phyloP scores from a whole-genome alignment of 495 filamentous ascomycete species.

The Podospora pseudocomata region DNA sequence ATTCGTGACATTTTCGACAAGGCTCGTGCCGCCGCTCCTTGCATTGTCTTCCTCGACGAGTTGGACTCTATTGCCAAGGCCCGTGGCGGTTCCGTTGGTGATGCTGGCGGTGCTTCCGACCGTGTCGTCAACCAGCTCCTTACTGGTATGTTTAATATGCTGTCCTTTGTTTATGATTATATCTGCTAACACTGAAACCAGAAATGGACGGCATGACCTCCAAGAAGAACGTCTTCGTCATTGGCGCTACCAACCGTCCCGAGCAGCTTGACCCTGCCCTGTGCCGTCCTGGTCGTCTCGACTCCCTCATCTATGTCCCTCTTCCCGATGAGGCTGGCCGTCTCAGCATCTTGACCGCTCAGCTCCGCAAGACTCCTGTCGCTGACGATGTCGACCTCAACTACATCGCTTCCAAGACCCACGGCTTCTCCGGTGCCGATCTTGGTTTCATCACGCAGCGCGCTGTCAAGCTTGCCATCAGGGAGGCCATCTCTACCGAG shows the following conservation, averaged over 20 bases:
- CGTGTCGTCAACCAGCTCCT: slow-evolving; percentile 99
- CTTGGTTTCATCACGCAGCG: slow-evolving; percentile 98
- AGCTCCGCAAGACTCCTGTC: slow-evolving; percentile 97
- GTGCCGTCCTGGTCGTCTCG: slow-evolving; percentile 96
- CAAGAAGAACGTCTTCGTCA: slow-evolving; percentile 99
- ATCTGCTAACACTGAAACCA: slow-evolving; percentile 48
- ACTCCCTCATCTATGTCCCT: slow-evolving; percentile 96
- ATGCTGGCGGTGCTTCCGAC: slow-evolving; percentile 97
- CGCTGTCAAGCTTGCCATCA: slow-evolving; percentile 98
- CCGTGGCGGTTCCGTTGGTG: slow-evolving; percentile 93
- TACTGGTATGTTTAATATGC: slow-evolving; percentile 64
- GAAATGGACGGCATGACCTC: slow-evolving; percentile 99
- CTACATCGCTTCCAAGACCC: slow-evolving; percentile 94
- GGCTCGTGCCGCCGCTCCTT: slow-evolving; percentile 95
- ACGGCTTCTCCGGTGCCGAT: slow-evolving; percentile 99
- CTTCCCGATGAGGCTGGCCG: slow-evolving; percentile 87
- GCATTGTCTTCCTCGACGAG: slow-evolving; percentile 98
- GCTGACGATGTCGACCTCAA: slow-evolving; percentile 78
- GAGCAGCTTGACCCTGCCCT: slow-evolving; percentile 97
- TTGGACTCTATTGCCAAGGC: slow-evolving; percentile 99
- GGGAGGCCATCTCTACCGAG: slow-evolving; percentile 85
- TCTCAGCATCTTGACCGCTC: slow-evolving; percentile 84
- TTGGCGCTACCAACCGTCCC: slow-evolving; percentile 96
- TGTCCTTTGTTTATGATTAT: neutral
- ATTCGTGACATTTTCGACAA: slow-evolving; percentile 99